Base-by-base conservation (phyloP, 208 protist genomes). In the Crithidia brevicula region DNA sequence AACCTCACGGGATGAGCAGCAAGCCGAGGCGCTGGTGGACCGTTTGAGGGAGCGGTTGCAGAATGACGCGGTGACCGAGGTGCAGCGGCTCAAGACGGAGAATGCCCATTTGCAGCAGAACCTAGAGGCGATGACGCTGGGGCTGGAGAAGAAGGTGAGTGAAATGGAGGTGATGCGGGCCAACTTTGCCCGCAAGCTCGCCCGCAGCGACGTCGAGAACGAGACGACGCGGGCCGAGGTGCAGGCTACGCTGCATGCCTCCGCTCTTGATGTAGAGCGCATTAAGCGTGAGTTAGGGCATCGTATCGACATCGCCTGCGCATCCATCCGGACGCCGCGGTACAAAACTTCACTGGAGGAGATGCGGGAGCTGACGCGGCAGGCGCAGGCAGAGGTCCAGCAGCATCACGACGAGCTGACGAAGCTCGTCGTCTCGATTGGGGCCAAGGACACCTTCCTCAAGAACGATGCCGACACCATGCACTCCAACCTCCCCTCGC, bases 381-480 rank as follows among this genome's bases (percentile, higher is more conserved):
- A 79, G 67, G 81, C 79, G 13, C 80, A 89, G 77, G 70, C 77
- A 23, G 85, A 86, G 71, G 79, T 95, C 30, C 87, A 95, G 66
- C 80, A 81, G 36, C 85, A 93, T 56, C 81, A 84, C 67, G 87
- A 95, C 51, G 73, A 59, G 23, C 76, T 95, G 47, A 77, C 52
- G n/a, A 87, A 89, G 59, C 68, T 93, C 11, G 77, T 95, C 50
- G 65, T 89, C 4, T 92, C 82, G 40, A 92, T 95, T 63, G 87
- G 79, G 15, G 86, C 90, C 33, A 83, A 86, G 58, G 82, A 93
- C 47, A 92, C 85, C 7, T 92, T 95, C 59, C 18, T 75, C 5
- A 82, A 74, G 42, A 79, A 89, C 43, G 78, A 81, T n/a, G 67
- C 74, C 20, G 86, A 85, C 46, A 89, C 90, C 16, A 95, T 95